phyloP scores from a whole-genome alignment of 164 flowering plant species.

The Chimonanthus salicifolius region DNA sequence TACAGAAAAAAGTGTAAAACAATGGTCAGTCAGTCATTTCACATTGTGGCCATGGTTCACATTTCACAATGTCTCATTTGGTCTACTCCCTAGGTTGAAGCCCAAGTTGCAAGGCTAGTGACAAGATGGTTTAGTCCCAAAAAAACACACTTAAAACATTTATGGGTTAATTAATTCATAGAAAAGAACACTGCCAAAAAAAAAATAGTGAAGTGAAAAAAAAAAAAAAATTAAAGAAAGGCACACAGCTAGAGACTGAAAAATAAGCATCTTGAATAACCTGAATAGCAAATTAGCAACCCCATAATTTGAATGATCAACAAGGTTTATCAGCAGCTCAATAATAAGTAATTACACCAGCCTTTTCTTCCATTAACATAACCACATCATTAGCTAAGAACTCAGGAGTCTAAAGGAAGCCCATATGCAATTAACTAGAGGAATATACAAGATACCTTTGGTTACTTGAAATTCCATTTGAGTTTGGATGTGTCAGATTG shows the following conservation, averaged over 20 bases:
- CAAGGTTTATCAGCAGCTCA: background rate
- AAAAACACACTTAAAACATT: too few relatives aligned
- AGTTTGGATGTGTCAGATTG: constrained; percentile 22
- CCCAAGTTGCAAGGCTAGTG: too few relatives aligned
- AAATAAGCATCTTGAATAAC: background rate
- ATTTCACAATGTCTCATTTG: background rate
- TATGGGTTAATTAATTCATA: too few relatives aligned
- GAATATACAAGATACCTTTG: constrained; percentile 41
- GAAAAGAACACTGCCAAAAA: too few relatives aligned
- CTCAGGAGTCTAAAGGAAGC: too few relatives aligned
- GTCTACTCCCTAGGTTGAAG: too few relatives aligned
- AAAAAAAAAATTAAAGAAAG: background rate
- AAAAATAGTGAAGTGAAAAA: too few relatives aligned
- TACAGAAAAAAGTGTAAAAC: background rate
- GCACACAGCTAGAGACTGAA: background rate
- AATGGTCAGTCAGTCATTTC: background rate
- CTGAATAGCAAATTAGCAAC: background rate
- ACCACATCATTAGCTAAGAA: too few relatives aligned
- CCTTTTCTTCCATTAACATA: too few relatives aligned
- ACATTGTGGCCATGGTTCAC: background rate
- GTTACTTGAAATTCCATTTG: constrained; percentile 18
- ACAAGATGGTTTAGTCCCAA: too few relatives aligned
- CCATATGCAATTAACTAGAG: too few relatives aligned
- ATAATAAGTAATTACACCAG: background rate
- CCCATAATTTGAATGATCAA: background rate